These are phyloP conservation scores for Symbiodinium natans DNA, from an alignment of 73 alveolate species.

Conservation along the genomic window DNA sequence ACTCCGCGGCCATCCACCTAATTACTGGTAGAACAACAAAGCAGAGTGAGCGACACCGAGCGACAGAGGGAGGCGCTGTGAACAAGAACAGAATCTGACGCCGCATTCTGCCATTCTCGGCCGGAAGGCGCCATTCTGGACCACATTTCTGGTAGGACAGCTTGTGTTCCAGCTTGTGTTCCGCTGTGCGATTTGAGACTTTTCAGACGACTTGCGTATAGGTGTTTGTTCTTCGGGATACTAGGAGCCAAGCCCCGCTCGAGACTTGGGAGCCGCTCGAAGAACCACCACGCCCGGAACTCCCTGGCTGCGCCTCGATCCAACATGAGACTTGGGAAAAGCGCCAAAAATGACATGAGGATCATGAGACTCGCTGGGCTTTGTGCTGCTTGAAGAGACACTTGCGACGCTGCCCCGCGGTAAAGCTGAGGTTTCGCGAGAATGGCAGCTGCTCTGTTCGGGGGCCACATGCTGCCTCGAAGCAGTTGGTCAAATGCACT, in stretches of 20 bases:
- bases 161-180: neutral
- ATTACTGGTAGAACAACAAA: too few species aligned
- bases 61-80: neutral
- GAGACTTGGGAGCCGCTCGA: conserved; percentile 66
- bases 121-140: conserved; percentile 25
- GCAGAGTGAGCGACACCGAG: too few species aligned
- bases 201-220: too few species aligned
- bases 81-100: neutral
- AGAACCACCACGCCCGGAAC: neutral
- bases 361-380: too few species aligned
- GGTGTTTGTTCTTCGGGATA: too few species aligned
- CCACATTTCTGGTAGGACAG: conserved; percentile 40
- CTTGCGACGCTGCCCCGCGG: too few species aligned
- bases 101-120: too few species aligned
- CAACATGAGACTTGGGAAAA: too few species aligned
- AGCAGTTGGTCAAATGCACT: neutral
- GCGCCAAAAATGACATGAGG: too few species aligned
- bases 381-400: too few species aligned
- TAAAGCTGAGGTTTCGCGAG: conserved; percentile 9
- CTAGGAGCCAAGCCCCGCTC: conserved; percentile 59
- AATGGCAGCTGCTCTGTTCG: conserved; percentile 9
- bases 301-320: neutral
- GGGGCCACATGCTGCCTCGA: conserved; percentile 33
- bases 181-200: too few species aligned
- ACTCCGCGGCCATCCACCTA: too few species aligned